Percentiles rank a stretch among this genome's conserved stretches.
Evolutionary conservation across 345 rosid genomes (phyloP).

Genomic region (Rubroshorea leprosula): DNA sequence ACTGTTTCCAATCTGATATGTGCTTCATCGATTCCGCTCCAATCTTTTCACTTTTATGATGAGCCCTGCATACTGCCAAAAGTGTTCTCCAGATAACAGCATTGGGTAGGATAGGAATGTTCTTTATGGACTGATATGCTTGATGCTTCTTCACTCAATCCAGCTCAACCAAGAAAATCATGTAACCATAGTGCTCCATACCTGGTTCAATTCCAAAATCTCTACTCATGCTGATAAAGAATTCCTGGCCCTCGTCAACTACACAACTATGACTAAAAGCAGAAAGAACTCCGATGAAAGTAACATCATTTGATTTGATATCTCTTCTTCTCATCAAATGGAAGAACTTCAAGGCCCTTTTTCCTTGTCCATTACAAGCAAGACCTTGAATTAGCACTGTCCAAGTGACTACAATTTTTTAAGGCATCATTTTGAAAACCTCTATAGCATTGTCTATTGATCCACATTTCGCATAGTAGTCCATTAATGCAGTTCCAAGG

Average conservation of each 20-base stretch:
- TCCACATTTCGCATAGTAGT: conserved; percentile 35
- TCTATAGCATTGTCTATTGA: conserved; percentile 25
- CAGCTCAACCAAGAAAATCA: conserved; percentile 42
- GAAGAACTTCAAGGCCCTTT: conserved; percentile 27
- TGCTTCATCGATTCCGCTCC: conserved; percentile 30
- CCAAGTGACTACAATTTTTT: conserved; percentile 32
- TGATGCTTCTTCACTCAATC: conserved; percentile 33
- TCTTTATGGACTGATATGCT: conserved; percentile 35
- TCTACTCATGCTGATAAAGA: conserved; percentile 25
- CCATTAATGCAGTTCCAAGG: conserved; percentile 35
- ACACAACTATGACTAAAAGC: conserved; percentile 34
- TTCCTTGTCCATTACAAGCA: conserved; percentile 38
- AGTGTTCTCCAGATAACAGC: conserved; percentile 42
- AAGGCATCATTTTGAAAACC: conserved; percentile 29
- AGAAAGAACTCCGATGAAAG: conserved; percentile 34
- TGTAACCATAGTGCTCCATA: conserved; percentile 33
- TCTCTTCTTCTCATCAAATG: conserved; percentile 23
- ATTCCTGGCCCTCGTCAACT: conserved; percentile 27
- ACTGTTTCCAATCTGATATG: conserved; percentile 26
- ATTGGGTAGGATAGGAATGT: conserved; percentile 39
- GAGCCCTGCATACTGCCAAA: conserved; percentile 41
- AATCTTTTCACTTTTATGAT: conserved; percentile 28
- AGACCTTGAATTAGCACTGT: conserved; percentile 38
- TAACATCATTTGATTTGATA: conserved; percentile 30
- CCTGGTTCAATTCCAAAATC: conserved; percentile 28